A percentile compares a stretch with the other conserved stretches of the same genome.
Conservation (phyloP, 140 eudicot genomes). For the Senecio squalidus region DNA sequence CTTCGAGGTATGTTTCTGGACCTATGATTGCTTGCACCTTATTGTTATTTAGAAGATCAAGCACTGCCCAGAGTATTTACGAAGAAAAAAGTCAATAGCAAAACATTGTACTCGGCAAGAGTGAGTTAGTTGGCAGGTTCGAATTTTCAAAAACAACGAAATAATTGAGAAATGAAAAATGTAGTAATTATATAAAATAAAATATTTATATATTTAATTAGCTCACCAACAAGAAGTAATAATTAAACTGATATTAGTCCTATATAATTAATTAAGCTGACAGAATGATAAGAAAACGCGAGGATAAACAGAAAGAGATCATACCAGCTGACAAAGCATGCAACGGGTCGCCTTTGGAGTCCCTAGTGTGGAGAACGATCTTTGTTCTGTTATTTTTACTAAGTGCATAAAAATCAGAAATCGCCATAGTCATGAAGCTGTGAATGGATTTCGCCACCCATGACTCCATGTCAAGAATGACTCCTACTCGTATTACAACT, state of each 20-base stretch:
- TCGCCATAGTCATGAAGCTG: conserved; percentile 27
- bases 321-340: conserved; percentile 23
- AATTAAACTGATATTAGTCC: no score
- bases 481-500: conserved; percentile 23
- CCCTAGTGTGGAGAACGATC: conserved; percentile 21
- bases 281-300: neutral
- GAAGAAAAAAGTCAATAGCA: no score
- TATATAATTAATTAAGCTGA: neutral
- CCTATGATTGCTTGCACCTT: conserved; percentile 51
- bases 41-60: conserved; percentile 30
- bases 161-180: no score
- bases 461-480: conserved; percentile 36
- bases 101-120: neutral
- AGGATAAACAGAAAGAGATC: neutral
- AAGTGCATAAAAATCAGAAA: conserved; percentile 27
- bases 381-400: conserved; percentile 20
- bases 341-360: conserved; percentile 27
- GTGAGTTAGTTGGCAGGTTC: neutral
- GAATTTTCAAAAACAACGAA: neutral
- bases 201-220: no score
- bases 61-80: conserved; percentile 35
- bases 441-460: conserved; percentile 19
- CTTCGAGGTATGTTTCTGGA: conserved; percentile 30
- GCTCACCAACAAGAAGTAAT: no score
- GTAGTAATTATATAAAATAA: no score